Base-by-base conservation (phyloP, 371 early-diverging fungal genomes). In the Saksenaea vasiformis region DNA sequence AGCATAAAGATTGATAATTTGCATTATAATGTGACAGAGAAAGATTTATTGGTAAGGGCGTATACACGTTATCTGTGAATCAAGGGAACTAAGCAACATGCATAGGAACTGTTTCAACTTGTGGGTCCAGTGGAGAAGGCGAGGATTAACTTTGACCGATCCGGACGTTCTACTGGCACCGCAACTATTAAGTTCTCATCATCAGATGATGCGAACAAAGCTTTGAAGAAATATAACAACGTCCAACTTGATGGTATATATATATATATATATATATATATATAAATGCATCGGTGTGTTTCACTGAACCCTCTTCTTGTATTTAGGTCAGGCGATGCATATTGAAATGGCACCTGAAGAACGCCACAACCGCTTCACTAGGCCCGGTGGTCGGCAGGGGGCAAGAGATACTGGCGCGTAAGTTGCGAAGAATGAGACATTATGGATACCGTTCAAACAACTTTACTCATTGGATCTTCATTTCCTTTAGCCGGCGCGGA, bases 161-260 rank as follows among this genome's bases (percentile, higher is more conserved):
- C 79, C 1, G 82, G 82, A 22, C 70, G 82, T 13, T 82, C 82
- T 1, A 82, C 74, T 0, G 82, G 82, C 53, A 43, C 53, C 24
- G 82, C 78, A 10, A 60, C 55, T 19, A 58, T 82, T 10, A 64
- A 53, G 56, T 82, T 74, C 59, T 35, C 47, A 36, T 58, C 65
- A 0, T 28, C 35, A 11, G 57, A 56, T 15, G 77, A 74, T 58
- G 76, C 82, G 1, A 66, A 75, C 31, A 67, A 64, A 34, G 82
- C 82, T 27, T 38, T 77, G 5, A 60, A 73, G 24, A 81, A 78
- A 47, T 81, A 75, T 53, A 64, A 81, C 39, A 72, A 73, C 56
- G 76, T 77, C 26, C 71, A 74, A 51, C 43, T 78, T 17, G 78
- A 79, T 70, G 79, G 80, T 73, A 66, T 56, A 26, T 54, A 1